Conservation (phyloP, 2,329 filamentous ascomycete species). For the Iodosphaeria phyllophila region DNA sequence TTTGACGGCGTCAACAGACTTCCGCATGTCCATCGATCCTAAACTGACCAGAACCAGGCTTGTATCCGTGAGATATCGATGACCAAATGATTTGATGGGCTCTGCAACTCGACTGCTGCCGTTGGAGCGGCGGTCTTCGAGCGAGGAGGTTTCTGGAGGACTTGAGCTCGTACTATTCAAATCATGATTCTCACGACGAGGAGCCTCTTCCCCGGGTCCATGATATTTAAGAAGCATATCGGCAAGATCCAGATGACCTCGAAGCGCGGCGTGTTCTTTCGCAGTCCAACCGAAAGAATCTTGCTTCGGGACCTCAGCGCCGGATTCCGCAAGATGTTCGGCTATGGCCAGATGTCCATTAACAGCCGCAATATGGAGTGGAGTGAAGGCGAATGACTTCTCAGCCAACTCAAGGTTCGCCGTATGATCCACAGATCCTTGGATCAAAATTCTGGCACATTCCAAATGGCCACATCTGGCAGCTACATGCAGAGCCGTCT, state of each 20-base stretch:
- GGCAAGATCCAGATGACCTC: constrained; percentile 75
- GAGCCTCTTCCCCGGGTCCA: constrained; percentile 8
- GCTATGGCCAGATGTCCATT: constrained; percentile 66
- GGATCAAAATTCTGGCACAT: constrained; percentile 60
- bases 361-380: constrained; percentile 82
- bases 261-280: constrained; percentile 76
- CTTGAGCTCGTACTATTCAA: constrained; percentile 15
- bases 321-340: constrained; percentile 58
- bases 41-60: constrained; percentile 83
- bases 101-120: constrained; percentile 38
- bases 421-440: constrained; percentile 51
- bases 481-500: constrained; percentile 82
- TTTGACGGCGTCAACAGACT: constrained; percentile 60
- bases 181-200: constrained; percentile 12
- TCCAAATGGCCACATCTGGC: constrained; percentile 72
- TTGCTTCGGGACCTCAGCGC: constrained; percentile 52
- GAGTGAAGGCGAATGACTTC: constrained; percentile 81
- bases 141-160: constrained; percentile 36
- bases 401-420: constrained; percentile 62
- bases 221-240: constrained; percentile 42
- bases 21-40: constrained; percentile 86
- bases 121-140: constrained; percentile 38
- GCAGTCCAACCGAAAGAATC: constrained; percentile 91
- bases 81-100: constrained; percentile 85
- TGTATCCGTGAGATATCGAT: constrained; percentile 79